Conservation (phyloP, 495 filamentous ascomycete species). For the Podospora australis region DNA sequence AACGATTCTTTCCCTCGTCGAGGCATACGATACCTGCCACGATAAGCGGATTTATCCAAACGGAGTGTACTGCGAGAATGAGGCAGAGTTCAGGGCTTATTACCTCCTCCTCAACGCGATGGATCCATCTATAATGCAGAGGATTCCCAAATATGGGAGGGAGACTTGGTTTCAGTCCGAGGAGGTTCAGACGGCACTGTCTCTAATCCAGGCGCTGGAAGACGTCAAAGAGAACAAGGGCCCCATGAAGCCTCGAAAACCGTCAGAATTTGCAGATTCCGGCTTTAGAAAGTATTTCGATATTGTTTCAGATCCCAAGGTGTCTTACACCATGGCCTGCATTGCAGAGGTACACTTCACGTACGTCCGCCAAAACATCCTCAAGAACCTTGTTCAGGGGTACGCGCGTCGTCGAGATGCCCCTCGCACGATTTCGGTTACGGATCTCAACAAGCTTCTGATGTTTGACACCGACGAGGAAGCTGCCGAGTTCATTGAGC, state of each 20-base stretch:
- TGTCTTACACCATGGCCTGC: slow-evolving; percentile 90
- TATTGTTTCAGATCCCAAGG: slow-evolving; percentile 58
- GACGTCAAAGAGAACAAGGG: slow-evolving; percentile 28
- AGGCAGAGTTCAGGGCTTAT: slow-evolving; percentile 86
- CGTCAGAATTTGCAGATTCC: slow-evolving; percentile 48
- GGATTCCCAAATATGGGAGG: slow-evolving; percentile 70
- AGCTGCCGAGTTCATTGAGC: slow-evolving; percentile 60
- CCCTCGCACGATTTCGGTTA: slow-evolving; percentile 68
- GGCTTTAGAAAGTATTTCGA: slow-evolving; percentile 69
- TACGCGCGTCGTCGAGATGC: slow-evolving; percentile 57
- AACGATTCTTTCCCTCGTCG: slow-evolving; percentile 77
- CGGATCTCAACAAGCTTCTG: slow-evolving; percentile 57
- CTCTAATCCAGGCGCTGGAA: slow-evolving; percentile 32
- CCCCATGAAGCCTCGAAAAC: slow-evolving; percentile 30
- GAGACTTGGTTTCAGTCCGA: slow-evolving; percentile 62
- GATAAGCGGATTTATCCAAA: too few relatives aligned
- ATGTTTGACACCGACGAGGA: slow-evolving; percentile 70
- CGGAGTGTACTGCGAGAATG: slow-evolving; percentile 54
- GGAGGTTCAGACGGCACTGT: slow-evolving; percentile 38
- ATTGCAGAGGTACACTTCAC: slow-evolving; percentile 90
- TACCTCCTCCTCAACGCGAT: slow-evolving; percentile 78
- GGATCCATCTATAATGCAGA: slow-evolving; percentile 67
- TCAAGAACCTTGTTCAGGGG: slow-evolving; percentile 59
- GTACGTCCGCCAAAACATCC: slow-evolving; percentile 65
- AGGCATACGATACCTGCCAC: slow-evolving; percentile 75